A percentile compares a stretch with the other conserved stretches of the same genome.
phyloP scores from a whole-genome alignment of 2,329 filamentous ascomycete genomes.

The Escovopsis weberi region DNA sequence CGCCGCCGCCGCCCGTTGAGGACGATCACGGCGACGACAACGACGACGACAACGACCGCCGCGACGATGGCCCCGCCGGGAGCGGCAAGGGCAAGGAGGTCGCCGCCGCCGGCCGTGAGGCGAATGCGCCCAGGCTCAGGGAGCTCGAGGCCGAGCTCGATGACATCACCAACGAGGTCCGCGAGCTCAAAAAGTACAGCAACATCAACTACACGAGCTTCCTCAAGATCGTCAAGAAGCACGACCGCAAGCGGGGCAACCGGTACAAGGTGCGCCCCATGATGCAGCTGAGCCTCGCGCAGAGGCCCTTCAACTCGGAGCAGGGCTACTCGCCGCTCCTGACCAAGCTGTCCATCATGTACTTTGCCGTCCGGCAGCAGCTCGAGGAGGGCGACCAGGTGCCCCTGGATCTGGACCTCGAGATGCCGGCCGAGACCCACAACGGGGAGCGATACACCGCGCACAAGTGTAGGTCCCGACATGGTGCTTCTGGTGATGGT shows the following conservation, averaged over 20 bases:
- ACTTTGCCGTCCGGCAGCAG: conserved; percentile 81
- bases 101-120: conserved; percentile 25
- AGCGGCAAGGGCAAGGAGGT: conserved; percentile 6
- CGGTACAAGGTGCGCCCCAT: conserved; percentile 82
- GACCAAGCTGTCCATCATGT: conserved; percentile 87
- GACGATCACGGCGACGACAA: conserved; percentile 24
- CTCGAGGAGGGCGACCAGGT: conserved; percentile 43
- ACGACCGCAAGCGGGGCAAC: conserved; percentile 81
- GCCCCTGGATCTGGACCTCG: conserved; percentile 24
- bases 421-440: conserved; percentile 39
- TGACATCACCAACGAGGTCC: conserved; percentile 75
- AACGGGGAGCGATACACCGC: conserved; percentile 66
- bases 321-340: conserved; percentile 75
- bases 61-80: too few species aligned
- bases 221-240: conserved; percentile 97
- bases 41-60: background rate
- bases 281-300: conserved; percentile 78
- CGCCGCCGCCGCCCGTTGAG: conserved; percentile 25
- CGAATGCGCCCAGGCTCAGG: conserved; percentile 41
- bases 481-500: too few species aligned
- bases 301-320: conserved; percentile 88
- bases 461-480: conserved; percentile 57
- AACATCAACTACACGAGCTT: conserved; percentile 96
- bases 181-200: conserved; percentile 88
- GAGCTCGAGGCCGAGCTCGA: conserved; percentile 72